Base-by-base conservation (phyloP, 768 basidiomycete genomes). In the Antrodiella citrinella region DNA sequence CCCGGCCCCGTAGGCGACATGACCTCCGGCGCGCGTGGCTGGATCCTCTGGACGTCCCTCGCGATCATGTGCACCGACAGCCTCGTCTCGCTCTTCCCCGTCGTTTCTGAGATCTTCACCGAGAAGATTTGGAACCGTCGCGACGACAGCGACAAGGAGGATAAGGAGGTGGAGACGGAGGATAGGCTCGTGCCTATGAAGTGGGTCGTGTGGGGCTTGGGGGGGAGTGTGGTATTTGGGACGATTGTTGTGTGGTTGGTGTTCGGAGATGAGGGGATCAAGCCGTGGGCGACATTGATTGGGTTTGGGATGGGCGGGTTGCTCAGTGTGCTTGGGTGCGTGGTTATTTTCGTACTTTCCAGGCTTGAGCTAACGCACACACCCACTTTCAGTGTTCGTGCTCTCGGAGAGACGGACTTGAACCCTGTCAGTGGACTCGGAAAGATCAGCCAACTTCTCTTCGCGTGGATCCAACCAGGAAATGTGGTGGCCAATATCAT, bases 401-500 rank as follows among this genome's bases (percentile, higher is more conserved):
- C 95, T 1, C 69, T 98, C 26, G 95, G 95, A 48, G 94, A 97
- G 69, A 98, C 95, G 2, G 95, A 98, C 64, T 69, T 98, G 30
- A 91, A 91, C 60, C 90, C 90, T 0, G 91, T 93, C 35, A 89
- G 89, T 40, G 95, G 93, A 1, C 73, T 97, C 26, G 95, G 95
- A 1, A 98, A 98, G 66, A 84, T 97, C 54, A 91, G 88, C 19
- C 95, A 98, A 60, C 73, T 98, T 15, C 73, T 96, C 52, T 98
- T 98, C 58, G 93, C 93, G 4, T 85, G 94, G 74, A 77, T 96
- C 38, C 91, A 94, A 61, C 92, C 93, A 2, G 89, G 91, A 20
- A 95, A 95, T 60, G 81, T 96, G 18, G 91, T 96, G n/a, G 95
- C 95, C 1, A 98, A 97, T 61, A 88, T 98, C 60, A 91, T 98